Conservation (phyloP, 345 rosid species). For the Adansonia digitata region DNA sequence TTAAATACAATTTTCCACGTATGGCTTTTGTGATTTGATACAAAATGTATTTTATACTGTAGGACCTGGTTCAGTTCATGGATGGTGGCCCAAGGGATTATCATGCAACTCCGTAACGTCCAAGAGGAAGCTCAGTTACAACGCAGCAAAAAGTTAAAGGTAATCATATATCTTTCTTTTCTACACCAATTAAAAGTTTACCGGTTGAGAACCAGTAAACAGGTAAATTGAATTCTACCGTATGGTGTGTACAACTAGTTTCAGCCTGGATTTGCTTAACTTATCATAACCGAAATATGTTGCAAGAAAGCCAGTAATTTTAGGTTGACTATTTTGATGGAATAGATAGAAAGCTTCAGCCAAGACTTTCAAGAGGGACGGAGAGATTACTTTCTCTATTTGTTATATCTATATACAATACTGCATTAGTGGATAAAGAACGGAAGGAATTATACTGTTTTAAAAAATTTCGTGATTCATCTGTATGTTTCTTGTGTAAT, state of each 20-base stretch:
- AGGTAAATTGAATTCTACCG: too few species aligned
- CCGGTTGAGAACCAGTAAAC: not conserved
- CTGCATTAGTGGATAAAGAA: not conserved
- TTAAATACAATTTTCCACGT: not conserved
- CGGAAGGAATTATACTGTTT: constrained; percentile 8
- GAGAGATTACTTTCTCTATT: not conserved
- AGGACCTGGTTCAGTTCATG: constrained; percentile 86
- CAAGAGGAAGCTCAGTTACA: constrained; percentile 59
- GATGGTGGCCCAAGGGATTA: constrained; percentile 90
- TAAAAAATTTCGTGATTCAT: not conserved
- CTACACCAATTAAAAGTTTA: not conserved
- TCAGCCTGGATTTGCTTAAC: not conserved
- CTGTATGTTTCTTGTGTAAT: not conserved
- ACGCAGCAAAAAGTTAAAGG: constrained; percentile 64
- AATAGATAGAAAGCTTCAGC: too few species aligned
- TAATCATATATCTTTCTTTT: constrained; percentile 4
- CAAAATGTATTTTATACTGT: constrained; percentile 11
- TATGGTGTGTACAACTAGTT: too few species aligned
- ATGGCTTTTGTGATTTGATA: constrained; percentile 8
- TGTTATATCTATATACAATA: not conserved
- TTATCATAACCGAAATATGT: not conserved
- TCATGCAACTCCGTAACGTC: constrained; percentile 69
- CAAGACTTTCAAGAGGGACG: not conserved
- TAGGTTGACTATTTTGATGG: too few species aligned
- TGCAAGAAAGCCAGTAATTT: not conserved